phyloP scores from a whole-genome alignment of 306 rosid species.

The Trifolium fragiferum region DNA sequence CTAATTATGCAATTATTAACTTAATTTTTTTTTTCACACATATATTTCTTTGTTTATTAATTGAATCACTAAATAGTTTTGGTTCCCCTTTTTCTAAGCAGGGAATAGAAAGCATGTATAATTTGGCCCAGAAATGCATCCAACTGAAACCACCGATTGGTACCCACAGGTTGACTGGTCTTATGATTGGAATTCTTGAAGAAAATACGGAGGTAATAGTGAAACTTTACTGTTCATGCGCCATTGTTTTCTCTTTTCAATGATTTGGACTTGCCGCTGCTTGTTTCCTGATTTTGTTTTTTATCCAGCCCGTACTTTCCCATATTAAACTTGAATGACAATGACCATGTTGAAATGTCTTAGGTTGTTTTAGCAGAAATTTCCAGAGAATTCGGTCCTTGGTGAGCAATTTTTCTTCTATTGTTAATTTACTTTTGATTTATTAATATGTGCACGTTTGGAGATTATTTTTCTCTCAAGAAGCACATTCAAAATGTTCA shows the following conservation, averaged over 20 bases:
- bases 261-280: slow-evolving; percentile 16
- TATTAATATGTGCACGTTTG: slow-evolving; percentile 1
- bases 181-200: slow-evolving; percentile 79
- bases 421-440: slow-evolving; percentile 7
- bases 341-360: slow-evolving; percentile 45
- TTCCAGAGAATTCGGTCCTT: slow-evolving; percentile 91
- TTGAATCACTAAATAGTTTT: slow-evolving; percentile 37
- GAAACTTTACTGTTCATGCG: slow-evolving; percentile 5
- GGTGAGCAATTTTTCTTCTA: slow-evolving; percentile 64
- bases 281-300: slow-evolving; percentile 18
- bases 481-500: slow-evolving; percentile 13
- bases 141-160: slow-evolving; percentile 64
- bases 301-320: slow-evolving; percentile 11
- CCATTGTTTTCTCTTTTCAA: neutral
- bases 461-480: slow-evolving; percentile 30
- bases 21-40: too few relatives aligned
- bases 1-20: slow-evolving; percentile 26
- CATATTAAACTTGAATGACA: slow-evolving; percentile 35
- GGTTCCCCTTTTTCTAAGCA: slow-evolving; percentile 40
- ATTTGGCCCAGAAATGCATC: slow-evolving; percentile 82
- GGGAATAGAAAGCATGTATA: slow-evolving; percentile 92
- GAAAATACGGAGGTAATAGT: slow-evolving; percentile 85
- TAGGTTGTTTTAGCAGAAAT: slow-evolving; percentile 96
- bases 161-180: slow-evolving; percentile 67
- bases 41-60: slow-evolving; percentile 28